Percentiles rank a stretch among this genome's conserved stretches.
These are phyloP conservation scores for Acacia confusa DNA, from an alignment of 306 rosid genomes.

Conservation along the genomic window DNA sequence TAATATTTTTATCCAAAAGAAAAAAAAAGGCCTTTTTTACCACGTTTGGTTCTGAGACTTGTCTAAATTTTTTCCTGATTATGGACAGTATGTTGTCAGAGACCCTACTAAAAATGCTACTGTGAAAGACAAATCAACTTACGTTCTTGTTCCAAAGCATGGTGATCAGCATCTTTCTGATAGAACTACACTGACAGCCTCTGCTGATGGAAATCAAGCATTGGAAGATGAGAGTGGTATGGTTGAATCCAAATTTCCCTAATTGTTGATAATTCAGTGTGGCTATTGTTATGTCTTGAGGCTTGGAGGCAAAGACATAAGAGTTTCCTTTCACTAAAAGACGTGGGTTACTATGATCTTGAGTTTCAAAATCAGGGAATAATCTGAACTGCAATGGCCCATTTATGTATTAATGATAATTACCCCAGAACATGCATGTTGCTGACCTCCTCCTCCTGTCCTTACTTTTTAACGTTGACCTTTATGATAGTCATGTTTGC, in stretches of 20 bases:
- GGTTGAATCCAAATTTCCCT: constrained; percentile 31
- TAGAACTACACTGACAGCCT: constrained; percentile 39
- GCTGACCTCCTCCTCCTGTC: neutral
- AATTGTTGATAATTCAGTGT: neutral
- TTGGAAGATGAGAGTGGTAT: constrained; percentile 58
- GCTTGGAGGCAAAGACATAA: neutral
- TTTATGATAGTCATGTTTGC: neutral
- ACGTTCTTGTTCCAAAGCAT: constrained; percentile 46
- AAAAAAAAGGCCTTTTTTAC: neutral
- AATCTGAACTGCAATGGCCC: neutral
- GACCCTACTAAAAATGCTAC: constrained; percentile 48
- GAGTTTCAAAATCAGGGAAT: neutral
- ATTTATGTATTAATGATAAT: neutral
- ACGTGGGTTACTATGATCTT: neutral
- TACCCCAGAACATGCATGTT: neutral
- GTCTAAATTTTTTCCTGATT: constrained; percentile 21
- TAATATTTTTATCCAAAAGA: neutral
- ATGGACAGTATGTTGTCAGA: constrained; percentile 69
- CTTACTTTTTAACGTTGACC: neutral
- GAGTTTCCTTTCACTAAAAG: neutral
- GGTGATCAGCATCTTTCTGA: constrained; percentile 51
- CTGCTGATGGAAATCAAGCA: constrained; percentile 49
- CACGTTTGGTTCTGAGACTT: constrained; percentile 14
- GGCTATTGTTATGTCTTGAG: neutral
- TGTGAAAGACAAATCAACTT: constrained; percentile 49